Evolutionary conservation across 495 filamentous ascomycete genomes (phyloP).

Genomic region (Trichoderma reesei): DNA sequence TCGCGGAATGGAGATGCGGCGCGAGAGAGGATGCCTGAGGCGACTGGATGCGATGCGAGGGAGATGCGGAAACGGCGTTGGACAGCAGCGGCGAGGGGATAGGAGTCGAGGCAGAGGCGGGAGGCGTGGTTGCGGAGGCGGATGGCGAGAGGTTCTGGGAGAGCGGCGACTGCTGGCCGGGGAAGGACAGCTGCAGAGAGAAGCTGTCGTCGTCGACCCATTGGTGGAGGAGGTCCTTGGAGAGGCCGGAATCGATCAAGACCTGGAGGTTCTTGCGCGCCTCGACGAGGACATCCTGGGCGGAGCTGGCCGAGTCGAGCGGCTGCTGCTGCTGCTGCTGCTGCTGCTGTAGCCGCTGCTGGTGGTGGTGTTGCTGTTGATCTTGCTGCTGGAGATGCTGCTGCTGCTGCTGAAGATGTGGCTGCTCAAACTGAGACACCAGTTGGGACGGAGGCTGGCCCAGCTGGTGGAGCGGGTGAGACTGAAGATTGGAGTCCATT

Average conservation of each 20-base stretch:
- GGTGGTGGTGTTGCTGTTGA: not conserved
- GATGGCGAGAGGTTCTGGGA: not conserved
- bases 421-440: slow-evolving; percentile 6
- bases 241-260: slow-evolving; percentile 16
- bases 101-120: not conserved
- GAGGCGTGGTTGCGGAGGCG: not conserved
- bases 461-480: slow-evolving; percentile 8
- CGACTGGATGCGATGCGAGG: not conserved
- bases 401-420: slow-evolving; percentile 2
- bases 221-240: slow-evolving; percentile 23
- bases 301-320: not conserved
- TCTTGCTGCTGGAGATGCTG: not conserved
- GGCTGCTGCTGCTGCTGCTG: slow-evolving; percentile 7
- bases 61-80: not conserved
- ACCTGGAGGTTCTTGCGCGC: slow-evolving; percentile 10
- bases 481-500: not conserved
- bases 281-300: slow-evolving; percentile 10
- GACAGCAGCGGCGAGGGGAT: slow-evolving; percentile 7
- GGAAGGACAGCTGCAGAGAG: not conserved
- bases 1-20: not conserved
- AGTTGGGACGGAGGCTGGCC: not conserved
- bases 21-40: not conserved
- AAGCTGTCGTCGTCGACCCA: slow-evolving; percentile 5
- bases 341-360: not conserved
- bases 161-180: no score